A percentile compares a stretch with the other conserved stretches of the same genome.
Conservation (phyloP, 2,329 filamentous ascomycete species). For the Sordariomycetes sp. region DNA sequence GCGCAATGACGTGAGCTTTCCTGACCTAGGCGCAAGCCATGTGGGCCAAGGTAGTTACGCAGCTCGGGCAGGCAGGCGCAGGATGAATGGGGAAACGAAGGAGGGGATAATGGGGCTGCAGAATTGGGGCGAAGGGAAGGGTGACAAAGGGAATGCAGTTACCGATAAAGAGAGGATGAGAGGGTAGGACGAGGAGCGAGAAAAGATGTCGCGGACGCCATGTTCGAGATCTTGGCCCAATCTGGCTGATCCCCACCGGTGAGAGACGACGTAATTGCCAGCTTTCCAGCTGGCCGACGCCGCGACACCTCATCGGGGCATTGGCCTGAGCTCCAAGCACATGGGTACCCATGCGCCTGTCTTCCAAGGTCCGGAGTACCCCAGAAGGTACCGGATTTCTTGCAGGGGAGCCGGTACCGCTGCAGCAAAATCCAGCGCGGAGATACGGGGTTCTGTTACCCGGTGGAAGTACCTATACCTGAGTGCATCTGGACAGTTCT, state of each 20-base stretch:
- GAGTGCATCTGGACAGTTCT: not conserved
- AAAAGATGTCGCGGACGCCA: not conserved
- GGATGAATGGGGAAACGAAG: slow-evolving; percentile 7
- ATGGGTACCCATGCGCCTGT: not conserved
- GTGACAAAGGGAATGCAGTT: slow-evolving; percentile 8
- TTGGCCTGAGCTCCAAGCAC: not conserved
- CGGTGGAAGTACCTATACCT: not conserved
- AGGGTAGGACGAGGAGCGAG: not conserved
- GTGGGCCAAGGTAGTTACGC: not conserved
- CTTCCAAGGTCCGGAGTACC: not conserved
- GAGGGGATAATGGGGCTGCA: slow-evolving; percentile 9
- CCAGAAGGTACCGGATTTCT: not conserved
- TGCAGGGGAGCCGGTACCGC: not conserved
- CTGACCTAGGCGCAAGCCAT: not conserved
- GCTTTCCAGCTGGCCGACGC: not conserved
- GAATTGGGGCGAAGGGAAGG: slow-evolving; percentile 4
- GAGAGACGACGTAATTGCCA: slow-evolving; percentile 8
- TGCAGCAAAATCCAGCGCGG: not conserved
- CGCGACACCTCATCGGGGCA: not conserved
- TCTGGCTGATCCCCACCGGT: slow-evolving; percentile 5
- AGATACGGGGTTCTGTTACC: not conserved
- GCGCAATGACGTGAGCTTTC: not conserved
- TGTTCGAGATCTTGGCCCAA: slow-evolving; percentile 2
- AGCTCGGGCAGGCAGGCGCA: not conserved
- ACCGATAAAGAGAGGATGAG: not conserved